Conservation (phyloP, 129 eudicot species). For the Saussurea involucrata region DNA sequence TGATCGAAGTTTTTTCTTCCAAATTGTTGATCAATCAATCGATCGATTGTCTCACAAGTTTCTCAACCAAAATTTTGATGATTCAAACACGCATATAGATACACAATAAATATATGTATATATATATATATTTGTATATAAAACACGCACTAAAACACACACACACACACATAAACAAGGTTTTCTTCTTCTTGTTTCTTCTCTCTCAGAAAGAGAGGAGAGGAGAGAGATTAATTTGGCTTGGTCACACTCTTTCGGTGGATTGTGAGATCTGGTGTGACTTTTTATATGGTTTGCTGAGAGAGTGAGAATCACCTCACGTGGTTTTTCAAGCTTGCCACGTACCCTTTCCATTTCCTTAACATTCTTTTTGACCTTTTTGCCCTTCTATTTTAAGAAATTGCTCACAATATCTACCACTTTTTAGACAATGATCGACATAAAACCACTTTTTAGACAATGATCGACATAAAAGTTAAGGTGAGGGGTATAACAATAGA, state of each 20-base stretch:
- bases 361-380: constrained; percentile 8
- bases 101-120: not conserved
- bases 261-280: constrained; percentile 47
- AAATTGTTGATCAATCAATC: constrained; percentile 13
- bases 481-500: too few species aligned
- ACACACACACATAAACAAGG: not conserved
- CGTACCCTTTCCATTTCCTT: constrained; percentile 6
- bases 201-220: not conserved
- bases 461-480: too few species aligned
- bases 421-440: too few species aligned
- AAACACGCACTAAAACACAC: not conserved
- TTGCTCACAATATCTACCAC: not conserved
- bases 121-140: not conserved
- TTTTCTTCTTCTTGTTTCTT: not conserved
- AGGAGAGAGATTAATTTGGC: not conserved
- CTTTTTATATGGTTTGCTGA: constrained; percentile 13
- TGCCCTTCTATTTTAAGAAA: constrained; percentile 20
- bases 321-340: constrained; percentile 37
- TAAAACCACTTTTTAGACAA: too few species aligned
- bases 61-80: constrained; percentile 17
- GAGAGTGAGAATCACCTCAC: constrained; percentile 39
- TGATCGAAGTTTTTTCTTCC: not conserved
- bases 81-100: constrained; percentile 25
- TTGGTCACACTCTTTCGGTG: constrained; percentile 34
- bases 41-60: constrained; percentile 30